Evolutionary conservation across 2,329 filamentous ascomycete species (phyloP).

Genomic region (Beauveria scarabaeidicola): DNA sequence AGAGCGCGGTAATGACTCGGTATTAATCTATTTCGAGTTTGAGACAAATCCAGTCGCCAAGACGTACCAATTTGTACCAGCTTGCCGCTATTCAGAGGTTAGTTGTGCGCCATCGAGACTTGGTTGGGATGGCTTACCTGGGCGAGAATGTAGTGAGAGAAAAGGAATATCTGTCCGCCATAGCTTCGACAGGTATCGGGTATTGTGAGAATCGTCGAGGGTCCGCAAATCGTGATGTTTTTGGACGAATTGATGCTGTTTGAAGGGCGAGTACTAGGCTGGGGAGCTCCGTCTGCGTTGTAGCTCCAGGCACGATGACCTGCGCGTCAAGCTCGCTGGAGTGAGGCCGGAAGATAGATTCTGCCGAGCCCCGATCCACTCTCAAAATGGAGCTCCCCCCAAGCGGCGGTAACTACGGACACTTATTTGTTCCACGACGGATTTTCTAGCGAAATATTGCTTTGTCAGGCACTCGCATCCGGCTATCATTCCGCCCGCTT

Average conservation of each 20-base stretch:
- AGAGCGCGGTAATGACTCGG: neutral
- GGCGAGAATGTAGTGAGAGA: constrained; percentile 99
- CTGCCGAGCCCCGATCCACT: constrained; percentile 6
- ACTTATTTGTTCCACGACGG: constrained; percentile 3
- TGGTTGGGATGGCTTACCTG: constrained; percentile 56
- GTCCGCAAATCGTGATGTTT: constrained; percentile 7
- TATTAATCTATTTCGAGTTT: neutral
- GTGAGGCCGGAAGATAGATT: constrained; percentile 6
- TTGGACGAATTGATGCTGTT: constrained; percentile 12
- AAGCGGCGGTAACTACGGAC: neutral
- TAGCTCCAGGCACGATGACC: constrained; percentile 14
- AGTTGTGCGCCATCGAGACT: constrained; percentile 28
- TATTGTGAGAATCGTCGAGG: neutral
- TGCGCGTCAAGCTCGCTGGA: constrained; percentile 13
- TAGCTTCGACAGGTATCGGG: constrained; percentile 33
- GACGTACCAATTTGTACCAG: constrained; percentile 84
- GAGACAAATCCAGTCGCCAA: neutral
- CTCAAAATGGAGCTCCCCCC: neutral
- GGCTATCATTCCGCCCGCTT: neutral
- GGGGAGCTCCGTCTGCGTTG: constrained; percentile 7
- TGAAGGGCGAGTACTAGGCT: constrained; percentile 11
- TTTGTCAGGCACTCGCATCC: neutral
- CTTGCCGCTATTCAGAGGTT: constrained; percentile 67
- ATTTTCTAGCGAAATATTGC: constrained; percentile 4
- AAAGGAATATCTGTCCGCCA: constrained; percentile 99